These are phyloP conservation scores for Penicillium sp. DNA, from an alignment of 2,329 filamentous ascomycete species.

Conservation along the genomic window DNA sequence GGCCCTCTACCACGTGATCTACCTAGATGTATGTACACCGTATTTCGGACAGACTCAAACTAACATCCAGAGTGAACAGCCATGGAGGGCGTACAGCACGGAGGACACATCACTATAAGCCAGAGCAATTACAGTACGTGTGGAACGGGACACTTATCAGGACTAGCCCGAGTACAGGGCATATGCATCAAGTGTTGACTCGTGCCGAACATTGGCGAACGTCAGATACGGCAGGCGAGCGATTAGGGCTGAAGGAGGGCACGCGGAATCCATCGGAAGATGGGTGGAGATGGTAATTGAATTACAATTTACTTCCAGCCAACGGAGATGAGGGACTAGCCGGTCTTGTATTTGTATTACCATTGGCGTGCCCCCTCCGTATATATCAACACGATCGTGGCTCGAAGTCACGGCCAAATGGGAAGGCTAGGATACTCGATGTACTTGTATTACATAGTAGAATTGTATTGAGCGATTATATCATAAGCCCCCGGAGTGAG, in stretches of 20 bases:
- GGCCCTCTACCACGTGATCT: conserved; percentile 3
- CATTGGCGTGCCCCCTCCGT: neutral
- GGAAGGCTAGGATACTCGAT: no score
- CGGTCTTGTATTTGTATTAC: conserved; percentile 20
- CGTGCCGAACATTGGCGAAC: neutral
- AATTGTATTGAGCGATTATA: neutral
- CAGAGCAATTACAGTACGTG: neutral
- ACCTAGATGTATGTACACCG: neutral
- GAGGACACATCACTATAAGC: neutral
- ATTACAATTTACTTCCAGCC: conserved; percentile 18
- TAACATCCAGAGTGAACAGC: neutral
- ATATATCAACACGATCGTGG: no score
- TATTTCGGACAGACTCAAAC: no score
- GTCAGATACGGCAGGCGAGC: conserved; percentile 20
- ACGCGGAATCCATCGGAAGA: conserved; percentile 32
- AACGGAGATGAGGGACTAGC: conserved; percentile 11
- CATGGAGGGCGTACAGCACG: neutral
- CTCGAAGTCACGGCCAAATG: no score
- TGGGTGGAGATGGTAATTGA: conserved; percentile 30
- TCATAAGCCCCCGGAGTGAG: neutral
- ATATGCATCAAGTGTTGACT: neutral
- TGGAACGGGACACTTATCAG: no score
- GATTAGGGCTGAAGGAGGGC: conserved; percentile 35
- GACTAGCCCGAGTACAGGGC: neutral
- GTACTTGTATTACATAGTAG: neutral